Percentiles rank a stretch among this genome's conserved stretches.
Evolutionary conservation across 2,329 filamentous ascomycete genomes (phyloP).

Genomic region (Pyrenophora seminiperda): DNA sequence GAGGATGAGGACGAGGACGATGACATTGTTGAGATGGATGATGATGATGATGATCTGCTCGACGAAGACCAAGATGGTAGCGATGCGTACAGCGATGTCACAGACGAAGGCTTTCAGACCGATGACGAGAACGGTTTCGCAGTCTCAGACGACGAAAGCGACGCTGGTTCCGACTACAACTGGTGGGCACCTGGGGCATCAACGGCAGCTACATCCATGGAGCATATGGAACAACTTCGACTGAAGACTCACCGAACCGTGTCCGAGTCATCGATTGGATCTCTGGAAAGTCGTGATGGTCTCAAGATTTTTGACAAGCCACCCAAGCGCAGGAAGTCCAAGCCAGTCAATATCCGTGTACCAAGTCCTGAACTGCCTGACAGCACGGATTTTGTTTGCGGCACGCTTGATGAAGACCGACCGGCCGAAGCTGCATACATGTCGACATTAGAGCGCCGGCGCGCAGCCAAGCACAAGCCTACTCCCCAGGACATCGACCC

Average conservation of each 20-base stretch:
- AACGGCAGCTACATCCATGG: constrained; percentile 59
- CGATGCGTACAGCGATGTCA: constrained; percentile 44
- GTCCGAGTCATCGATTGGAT: constrained; percentile 62
- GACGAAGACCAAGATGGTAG: constrained; percentile 56
- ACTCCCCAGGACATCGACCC: constrained; percentile 93
- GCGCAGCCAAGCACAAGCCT: constrained; percentile 76
- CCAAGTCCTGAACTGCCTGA: constrained; percentile 84
- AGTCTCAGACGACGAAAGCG: constrained; percentile 70
- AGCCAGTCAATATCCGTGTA: constrained; percentile 63
- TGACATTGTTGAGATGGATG: constrained; percentile 48
- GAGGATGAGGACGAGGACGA: constrained; percentile 56
- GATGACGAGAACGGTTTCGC: constrained; percentile 77
- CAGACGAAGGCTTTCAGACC: constrained; percentile 76
- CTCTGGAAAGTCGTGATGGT: constrained; percentile 48
- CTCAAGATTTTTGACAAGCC: constrained; percentile 36
- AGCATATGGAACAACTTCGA: constrained; percentile 55
- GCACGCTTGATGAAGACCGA: constrained; percentile 92
- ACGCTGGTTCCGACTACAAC: constrained; percentile 66
- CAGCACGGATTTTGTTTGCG: constrained; percentile 98
- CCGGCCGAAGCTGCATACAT: constrained; percentile 94
- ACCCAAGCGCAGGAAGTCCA: constrained; percentile 54
- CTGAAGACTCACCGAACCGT: constrained; percentile 53
- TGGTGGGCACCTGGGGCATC: constrained; percentile 65
- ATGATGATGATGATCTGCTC: constrained; percentile 51
- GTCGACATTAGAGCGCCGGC: constrained; percentile 78